These are phyloP conservation scores for Dorcoceras hygrometricum DNA, from an alignment of 257 asterid species.

Conservation along the genomic window DNA sequence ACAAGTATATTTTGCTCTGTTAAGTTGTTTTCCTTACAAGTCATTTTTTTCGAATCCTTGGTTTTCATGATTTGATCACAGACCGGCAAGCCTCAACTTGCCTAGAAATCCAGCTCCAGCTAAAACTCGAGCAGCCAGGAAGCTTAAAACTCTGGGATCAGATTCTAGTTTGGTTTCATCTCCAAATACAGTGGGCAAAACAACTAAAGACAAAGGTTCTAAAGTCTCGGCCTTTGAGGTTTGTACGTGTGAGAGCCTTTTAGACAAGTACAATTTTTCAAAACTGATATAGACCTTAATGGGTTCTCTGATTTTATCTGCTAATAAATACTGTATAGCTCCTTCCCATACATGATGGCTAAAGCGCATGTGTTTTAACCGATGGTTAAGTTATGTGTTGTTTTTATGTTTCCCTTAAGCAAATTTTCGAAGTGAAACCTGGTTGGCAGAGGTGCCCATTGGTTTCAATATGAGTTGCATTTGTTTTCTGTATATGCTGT, in stretches of 20 bases:
- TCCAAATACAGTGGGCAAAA: constrained; percentile 49
- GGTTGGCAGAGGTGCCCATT: background rate
- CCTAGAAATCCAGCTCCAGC: constrained; percentile 50
- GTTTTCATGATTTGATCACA: constrained; percentile 27
- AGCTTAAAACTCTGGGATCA: constrained; percentile 43
- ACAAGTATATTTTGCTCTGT: background rate
- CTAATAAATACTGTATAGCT: background rate
- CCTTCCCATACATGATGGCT: background rate
- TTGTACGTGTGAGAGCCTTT: constrained; percentile 4
- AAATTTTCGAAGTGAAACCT: background rate
- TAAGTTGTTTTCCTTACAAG: background rate
- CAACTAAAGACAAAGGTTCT: constrained; percentile 64
- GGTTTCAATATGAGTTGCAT: background rate
- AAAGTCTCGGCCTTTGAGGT: constrained; percentile 74
- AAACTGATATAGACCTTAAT: background rate
- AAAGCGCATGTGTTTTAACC: background rate
- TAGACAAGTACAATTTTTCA: background rate
- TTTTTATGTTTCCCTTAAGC: background rate
- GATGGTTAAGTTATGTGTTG: background rate
- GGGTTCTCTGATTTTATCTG: background rate
- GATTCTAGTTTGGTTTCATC: constrained; percentile 48
- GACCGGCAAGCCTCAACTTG: constrained; percentile 54
- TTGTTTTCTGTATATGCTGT: background rate
- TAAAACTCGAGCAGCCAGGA: constrained; percentile 47
- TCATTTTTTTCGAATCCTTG: background rate